These are phyloP conservation scores for Podochytrium sp. DNA, from an alignment of 192 early-diverging fungal genomes.

Conservation along the genomic window DNA sequence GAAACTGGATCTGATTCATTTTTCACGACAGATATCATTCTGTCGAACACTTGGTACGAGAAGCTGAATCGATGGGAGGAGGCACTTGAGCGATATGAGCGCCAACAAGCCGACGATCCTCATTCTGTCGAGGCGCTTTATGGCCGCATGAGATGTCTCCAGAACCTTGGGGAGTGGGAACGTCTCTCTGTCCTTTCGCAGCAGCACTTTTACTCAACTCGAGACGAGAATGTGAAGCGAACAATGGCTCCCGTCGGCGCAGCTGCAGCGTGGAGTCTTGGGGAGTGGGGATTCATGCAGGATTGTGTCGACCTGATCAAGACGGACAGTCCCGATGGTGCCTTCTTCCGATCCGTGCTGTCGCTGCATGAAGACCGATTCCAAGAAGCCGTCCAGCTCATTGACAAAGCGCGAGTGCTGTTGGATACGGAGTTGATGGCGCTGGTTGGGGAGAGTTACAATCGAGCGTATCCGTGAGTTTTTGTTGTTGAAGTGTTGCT, in stretches of 20 bases:
- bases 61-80: constrained; percentile 94
- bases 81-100: constrained; percentile 83
- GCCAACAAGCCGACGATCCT: constrained; percentile 77
- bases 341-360: constrained; percentile 87
- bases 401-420: constrained; percentile 79
- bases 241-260: constrained; percentile 87
- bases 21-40: constrained; percentile 63
- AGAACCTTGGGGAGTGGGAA: constrained; percentile 94
- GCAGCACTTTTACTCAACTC: constrained; percentile 62
- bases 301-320: constrained; percentile 84
- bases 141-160: constrained; percentile 89
- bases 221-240: constrained; percentile 64
- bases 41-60: constrained; percentile 91
- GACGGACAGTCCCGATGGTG: constrained; percentile 76
- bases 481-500: background rate
- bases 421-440: constrained; percentile 86
- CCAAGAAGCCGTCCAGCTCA: constrained; percentile 71
- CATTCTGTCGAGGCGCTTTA: constrained; percentile 75
- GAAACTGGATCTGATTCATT: constrained; percentile 2
- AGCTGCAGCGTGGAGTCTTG: constrained; percentile 89
- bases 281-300: constrained; percentile 87
- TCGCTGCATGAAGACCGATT: constrained; percentile 80
- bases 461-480: constrained; percentile 79
- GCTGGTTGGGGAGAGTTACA: constrained; percentile 90
- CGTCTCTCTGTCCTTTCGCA: constrained; percentile 76